Evolutionary conservation across 192 early-diverging fungal species (phyloP), one percentile per base, ranked within the genome.

Genomic region (Funneliformis geosporum): DNA sequence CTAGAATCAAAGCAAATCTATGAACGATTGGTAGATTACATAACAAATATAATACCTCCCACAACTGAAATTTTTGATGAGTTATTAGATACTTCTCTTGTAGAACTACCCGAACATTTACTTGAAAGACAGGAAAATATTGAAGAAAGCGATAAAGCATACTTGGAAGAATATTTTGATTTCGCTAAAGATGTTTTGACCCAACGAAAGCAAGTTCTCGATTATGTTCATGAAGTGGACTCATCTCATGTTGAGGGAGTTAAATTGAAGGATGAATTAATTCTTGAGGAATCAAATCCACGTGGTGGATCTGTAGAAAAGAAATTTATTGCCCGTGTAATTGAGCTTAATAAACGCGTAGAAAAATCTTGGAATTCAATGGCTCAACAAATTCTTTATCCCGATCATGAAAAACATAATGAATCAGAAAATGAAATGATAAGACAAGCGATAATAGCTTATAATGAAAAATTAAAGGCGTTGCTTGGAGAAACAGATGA

Each of bases 21-120:
- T 23, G 47, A 78, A 33, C 60, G 78, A 8, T 65, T 81, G 8
- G 39, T 40, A 8, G 72, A 80, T 38, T 87, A 79, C 28, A 80
- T 85, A 71, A 62, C 82, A 60, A 79, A 78, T 8, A 74, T 74
- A 27, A 85, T 84, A 55, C 78, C 82, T 28, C 72, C 70, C 4
- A 82, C 84, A 3, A 66, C 76, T 23, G 80, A 85, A 60, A 38
- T 76, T 16, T 85, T 81, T 47, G 84, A 87, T 67, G 86, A 87
- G 28, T 65, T 87, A 27, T 81, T 84, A 33, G 84, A 87, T 55
- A 39, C 68, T 39, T 80, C 83, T n/a, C 50, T 40, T 14, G 27
- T 77, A 14, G 79, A 82, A 28, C 39, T 87, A 42, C 86, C 86
- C 0, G 68, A 64, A n/a, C 80, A 82, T 75, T 65, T 87, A 14